Conservation (phyloP, 2,329 filamentous ascomycete species). For the Fusarium pseudocircinatum region DNA sequence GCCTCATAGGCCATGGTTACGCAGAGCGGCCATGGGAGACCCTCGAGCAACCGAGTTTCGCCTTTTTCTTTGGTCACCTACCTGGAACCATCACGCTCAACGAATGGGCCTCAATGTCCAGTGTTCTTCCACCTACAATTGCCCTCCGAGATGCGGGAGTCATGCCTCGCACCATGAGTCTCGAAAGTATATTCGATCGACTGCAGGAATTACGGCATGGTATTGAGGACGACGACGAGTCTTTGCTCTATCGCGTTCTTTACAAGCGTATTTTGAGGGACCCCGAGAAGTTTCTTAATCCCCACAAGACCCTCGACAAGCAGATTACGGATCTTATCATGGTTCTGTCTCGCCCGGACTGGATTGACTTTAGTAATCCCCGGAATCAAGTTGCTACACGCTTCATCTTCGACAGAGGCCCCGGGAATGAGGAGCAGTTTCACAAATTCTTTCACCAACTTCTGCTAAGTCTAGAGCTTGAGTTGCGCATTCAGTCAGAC, state of each 20-base stretch:
- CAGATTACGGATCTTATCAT: slow-evolving; percentile 79
- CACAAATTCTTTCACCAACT: slow-evolving; percentile 79
- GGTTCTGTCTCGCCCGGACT: slow-evolving; percentile 73
- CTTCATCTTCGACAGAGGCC: slow-evolving; percentile 72
- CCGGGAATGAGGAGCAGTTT: slow-evolving; percentile 66
- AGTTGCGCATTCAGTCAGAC: slow-evolving; percentile 72
- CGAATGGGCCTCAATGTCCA: slow-evolving; percentile 71
- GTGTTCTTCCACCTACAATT: slow-evolving; percentile 64
- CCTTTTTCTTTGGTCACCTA: slow-evolving; percentile 71
- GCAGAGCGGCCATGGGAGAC: slow-evolving; percentile 72
- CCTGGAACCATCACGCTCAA: slow-evolving; percentile 79
- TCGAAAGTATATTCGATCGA: slow-evolving; percentile 67
- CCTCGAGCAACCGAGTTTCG: slow-evolving; percentile 77
- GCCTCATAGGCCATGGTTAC: slow-evolving; percentile 54
- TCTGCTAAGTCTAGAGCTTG: slow-evolving; percentile 77
- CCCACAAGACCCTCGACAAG: slow-evolving; percentile 72
- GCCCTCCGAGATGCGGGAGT: slow-evolving; percentile 67
- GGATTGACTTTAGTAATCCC: slow-evolving; percentile 77
- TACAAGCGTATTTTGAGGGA: slow-evolving; percentile 75
- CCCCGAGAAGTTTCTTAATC: slow-evolving; percentile 68
- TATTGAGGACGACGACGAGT: slow-evolving; percentile 65
- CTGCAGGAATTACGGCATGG: slow-evolving; percentile 66
- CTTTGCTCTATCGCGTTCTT: slow-evolving; percentile 69
- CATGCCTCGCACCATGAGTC: slow-evolving; percentile 67
- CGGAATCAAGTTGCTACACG: slow-evolving; percentile 79